Evolutionary conservation across 2,329 filamentous ascomycete genomes (phyloP).

Genomic region (Diaporthe ilicicola): DNA sequence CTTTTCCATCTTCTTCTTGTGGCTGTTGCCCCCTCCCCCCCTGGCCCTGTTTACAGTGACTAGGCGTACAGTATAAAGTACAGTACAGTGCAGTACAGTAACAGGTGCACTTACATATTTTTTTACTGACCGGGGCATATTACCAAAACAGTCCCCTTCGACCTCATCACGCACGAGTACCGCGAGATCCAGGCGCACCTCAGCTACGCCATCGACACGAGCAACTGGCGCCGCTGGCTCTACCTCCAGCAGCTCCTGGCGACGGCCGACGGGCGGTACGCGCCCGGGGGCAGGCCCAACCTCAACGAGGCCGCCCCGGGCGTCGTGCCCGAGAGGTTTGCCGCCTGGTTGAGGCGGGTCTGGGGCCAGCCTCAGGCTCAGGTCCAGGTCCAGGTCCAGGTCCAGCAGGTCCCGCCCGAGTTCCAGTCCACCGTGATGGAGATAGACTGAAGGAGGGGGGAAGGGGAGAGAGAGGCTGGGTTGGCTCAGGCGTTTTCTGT

Average conservation of each 20-base stretch:
- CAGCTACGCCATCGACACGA: constrained; percentile 53
- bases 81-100: constrained; percentile 15
- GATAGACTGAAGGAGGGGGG: background rate
- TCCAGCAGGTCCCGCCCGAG: no score
- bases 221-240: constrained; percentile 58
- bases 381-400: constrained; percentile 18
- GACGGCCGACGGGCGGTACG: constrained; percentile 74
- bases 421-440: constrained; percentile 19
- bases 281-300: constrained; percentile 67
- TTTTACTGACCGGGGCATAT: constrained; percentile 35
- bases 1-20: no score
- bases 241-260: constrained; percentile 71
- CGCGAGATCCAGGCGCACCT: constrained; percentile 51
- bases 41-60: no score
- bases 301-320: constrained; percentile 58
- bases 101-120: no score
- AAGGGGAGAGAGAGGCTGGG: no score
- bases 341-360: constrained; percentile 60
- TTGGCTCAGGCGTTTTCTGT: background rate
- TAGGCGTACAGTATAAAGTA: no score
- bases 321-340: constrained; percentile 59
- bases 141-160: constrained; percentile 47
- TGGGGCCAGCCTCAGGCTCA: constrained; percentile 47
- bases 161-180: constrained; percentile 48
- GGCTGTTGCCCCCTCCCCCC: no score